Percentiles rank a stretch among this genome's conserved stretches.
Conservation (phyloP, 2,329 filamentous ascomycete genomes). For the Penicillium polonicum region DNA sequence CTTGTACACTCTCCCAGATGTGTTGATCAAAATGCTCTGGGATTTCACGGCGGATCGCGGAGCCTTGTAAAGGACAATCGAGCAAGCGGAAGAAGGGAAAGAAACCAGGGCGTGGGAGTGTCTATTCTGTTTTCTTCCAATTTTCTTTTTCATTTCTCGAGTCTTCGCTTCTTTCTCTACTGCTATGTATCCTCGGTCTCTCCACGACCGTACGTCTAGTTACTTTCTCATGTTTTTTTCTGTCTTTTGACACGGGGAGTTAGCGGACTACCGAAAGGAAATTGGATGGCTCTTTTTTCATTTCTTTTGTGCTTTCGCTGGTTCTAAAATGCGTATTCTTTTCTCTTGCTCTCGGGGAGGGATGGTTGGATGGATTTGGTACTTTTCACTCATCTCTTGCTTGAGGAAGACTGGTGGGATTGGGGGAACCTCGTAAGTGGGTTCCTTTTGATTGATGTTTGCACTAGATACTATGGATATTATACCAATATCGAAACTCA, state of each 20-base stretch:
- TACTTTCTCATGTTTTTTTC: slow-evolving; percentile 11
- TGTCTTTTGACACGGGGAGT: slow-evolving; percentile 20
- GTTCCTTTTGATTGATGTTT: not conserved
- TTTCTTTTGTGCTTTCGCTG: not conserved
- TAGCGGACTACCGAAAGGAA: slow-evolving; percentile 19
- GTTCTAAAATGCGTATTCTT: not conserved
- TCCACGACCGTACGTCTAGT: slow-evolving; percentile 3
- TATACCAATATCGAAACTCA: not conserved
- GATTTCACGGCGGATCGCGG: slow-evolving; percentile 65
- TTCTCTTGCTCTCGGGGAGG: not conserved
- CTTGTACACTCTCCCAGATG: slow-evolving; percentile 92
- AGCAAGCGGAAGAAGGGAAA: not conserved
- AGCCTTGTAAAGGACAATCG: slow-evolving; percentile 28
- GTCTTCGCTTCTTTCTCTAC: slow-evolving; percentile 4
- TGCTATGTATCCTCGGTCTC: slow-evolving; percentile 1
- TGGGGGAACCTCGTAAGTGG: not conserved
- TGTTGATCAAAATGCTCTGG: slow-evolving; percentile 90
- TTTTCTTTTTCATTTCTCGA: slow-evolving; percentile 9
- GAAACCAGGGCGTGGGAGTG: not conserved
- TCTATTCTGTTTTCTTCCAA: slow-evolving; percentile 8
- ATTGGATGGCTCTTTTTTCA: slow-evolving; percentile 19
- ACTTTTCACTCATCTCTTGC: not conserved
- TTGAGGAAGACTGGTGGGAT: not conserved
- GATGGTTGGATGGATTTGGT: not conserved
- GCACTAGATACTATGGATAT: not conserved